phyloP scores from a whole-genome alignment of 2,329 filamentous ascomycete species.

The Cladorrhinum sp. region DNA sequence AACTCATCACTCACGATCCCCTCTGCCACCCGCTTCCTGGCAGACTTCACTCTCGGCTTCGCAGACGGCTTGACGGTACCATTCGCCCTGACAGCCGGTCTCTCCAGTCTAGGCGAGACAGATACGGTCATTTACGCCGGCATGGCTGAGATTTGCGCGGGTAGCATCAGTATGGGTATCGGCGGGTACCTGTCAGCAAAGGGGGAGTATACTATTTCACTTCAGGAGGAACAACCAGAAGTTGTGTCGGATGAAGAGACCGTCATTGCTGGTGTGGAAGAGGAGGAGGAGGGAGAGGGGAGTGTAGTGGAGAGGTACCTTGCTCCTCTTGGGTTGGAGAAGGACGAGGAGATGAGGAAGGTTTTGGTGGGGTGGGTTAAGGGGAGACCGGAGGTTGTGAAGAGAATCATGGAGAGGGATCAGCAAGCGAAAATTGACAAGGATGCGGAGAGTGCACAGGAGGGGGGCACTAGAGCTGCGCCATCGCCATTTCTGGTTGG shows the following conservation, averaged over 20 bases:
- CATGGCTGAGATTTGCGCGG: constrained; percentile 67
- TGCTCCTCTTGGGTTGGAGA: not conserved
- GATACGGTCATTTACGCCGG: constrained; percentile 66
- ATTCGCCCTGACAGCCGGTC: constrained; percentile 69
- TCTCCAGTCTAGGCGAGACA: constrained; percentile 60
- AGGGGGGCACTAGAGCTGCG: not conserved
- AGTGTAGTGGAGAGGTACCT: not conserved
- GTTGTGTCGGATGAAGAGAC: not conserved
- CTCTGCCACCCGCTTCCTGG: not conserved
- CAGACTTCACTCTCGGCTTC: constrained; percentile 51
- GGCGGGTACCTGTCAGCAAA: constrained; percentile 63
- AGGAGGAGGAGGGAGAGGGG: not conserved
- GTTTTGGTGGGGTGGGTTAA: not conserved
- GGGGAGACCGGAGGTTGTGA: not conserved
- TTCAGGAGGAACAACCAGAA: not conserved
- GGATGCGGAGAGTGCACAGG: not conserved
- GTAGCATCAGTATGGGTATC: constrained; percentile 71
- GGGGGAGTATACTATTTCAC: not conserved
- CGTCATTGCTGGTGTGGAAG: not conserved
- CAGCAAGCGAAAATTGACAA: no score
- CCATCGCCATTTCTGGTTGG: constrained; percentile 19
- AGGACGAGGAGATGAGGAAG: not conserved
- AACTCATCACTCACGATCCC: not conserved
- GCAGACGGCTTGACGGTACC: constrained; percentile 73
- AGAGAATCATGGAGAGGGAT: not conserved